Evolutionary conservation across 192 early-diverging fungal species (phyloP).

Genomic region (Entophlyctis helioformis): DNA sequence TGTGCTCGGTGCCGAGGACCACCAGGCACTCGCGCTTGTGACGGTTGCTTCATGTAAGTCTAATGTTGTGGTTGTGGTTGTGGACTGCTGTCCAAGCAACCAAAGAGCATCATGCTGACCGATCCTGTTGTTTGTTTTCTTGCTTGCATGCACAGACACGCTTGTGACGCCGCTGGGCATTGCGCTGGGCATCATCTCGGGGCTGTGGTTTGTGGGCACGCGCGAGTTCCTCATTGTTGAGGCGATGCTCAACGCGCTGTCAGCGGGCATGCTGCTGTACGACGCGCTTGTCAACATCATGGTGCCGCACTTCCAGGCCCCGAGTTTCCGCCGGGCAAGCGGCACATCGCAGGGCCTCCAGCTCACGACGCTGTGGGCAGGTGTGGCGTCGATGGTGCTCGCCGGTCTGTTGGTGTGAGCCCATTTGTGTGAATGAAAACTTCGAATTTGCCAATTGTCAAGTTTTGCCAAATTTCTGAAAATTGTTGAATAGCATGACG

Average conservation of each 20-base stretch:
- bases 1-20: constrained; percentile 8
- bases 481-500: too few species aligned
- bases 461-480: too few species aligned
- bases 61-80: too few species aligned
- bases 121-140: too few species aligned
- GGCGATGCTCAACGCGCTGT: constrained; percentile 67
- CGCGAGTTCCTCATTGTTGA: constrained; percentile 42
- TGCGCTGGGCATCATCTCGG: constrained; percentile 62
- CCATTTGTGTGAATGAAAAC: too few species aligned
- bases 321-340: constrained; percentile 25
- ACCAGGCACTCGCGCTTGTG: too few species aligned
- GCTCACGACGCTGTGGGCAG: constrained; percentile 53
- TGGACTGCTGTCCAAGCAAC: too few species aligned
- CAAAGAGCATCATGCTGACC: too few species aligned
- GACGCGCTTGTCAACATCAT: constrained; percentile 19
- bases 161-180: constrained; percentile 73
- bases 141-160: constrained; percentile 18
- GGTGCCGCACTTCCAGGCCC: constrained; percentile 7
- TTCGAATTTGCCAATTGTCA: too few species aligned
- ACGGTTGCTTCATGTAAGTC: too few species aligned
- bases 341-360: constrained; percentile 24
- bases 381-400: constrained; percentile 65
- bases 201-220: constrained; percentile 32
- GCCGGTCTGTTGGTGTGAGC: constrained; percentile 67
- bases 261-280: constrained; percentile 75